These are phyloP conservation scores for Ogataea paraovalis DNA, from an alignment of 805 yeast species.

Conservation along the genomic window DNA sequence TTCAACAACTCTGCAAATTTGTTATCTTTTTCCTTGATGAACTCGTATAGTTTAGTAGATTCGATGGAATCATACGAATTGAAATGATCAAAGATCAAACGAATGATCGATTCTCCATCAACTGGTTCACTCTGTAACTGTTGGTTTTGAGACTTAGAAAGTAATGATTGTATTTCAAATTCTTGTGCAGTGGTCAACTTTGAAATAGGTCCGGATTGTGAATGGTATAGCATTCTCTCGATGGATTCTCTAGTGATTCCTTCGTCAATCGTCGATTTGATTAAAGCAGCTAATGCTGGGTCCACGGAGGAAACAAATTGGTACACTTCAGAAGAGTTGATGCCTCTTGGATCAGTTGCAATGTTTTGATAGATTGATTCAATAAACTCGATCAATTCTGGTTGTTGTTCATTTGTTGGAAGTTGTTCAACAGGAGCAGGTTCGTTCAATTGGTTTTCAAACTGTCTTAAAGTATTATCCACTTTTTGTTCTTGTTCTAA, in stretches of 20 bases:
- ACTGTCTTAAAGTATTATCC: conserved; percentile 13
- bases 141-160: not conserved
- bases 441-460: conserved; percentile 14
- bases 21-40: conserved; percentile 23
- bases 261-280: conserved; percentile 10
- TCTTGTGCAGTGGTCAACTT: not conserved
- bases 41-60: conserved; percentile 19
- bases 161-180: not conserved
- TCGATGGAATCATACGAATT: conserved; percentile 19
- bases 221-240: conserved; percentile 8
- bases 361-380: conserved; percentile 20
- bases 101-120: conserved; percentile 12
- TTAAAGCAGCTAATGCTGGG: conserved; percentile 18
- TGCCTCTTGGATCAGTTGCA: conserved; percentile 11
- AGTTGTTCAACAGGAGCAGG: conserved; percentile 4
- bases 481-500: conserved; percentile 7
- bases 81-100: conserved; percentile 22
- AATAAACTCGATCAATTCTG: conserved; percentile 17
- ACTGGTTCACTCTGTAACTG: not conserved
- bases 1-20: conserved; percentile 20
- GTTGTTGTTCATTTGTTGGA: conserved; percentile 1
- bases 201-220: conserved; percentile 10
- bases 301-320: conserved; percentile 17
- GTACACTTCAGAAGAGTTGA: conserved; percentile 20
- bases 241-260: conserved; percentile 15